Conservation (phyloP, 2,329 filamentous ascomycete species). For the Hypoxylon sp. region DNA sequence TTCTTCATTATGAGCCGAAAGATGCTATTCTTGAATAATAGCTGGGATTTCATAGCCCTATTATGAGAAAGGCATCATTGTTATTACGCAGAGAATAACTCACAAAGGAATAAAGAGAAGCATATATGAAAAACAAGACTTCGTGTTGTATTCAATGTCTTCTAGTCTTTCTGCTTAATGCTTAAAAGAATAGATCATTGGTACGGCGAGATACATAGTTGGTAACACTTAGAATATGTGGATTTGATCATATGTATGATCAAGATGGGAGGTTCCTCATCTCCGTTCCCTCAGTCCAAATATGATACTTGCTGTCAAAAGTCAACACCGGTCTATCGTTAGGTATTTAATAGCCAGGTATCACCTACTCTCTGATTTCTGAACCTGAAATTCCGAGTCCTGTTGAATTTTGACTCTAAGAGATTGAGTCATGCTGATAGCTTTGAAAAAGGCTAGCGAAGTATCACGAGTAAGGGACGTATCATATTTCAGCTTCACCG, state of each 20-base stretch:
- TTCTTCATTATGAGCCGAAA: neutral
- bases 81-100: too few relatives aligned
- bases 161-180: too few relatives aligned
- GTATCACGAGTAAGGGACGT: conserved; percentile 11
- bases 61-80: too few relatives aligned
- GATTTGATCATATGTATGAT: neutral
- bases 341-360: neutral
- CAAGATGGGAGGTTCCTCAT: neutral
- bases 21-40: too few relatives aligned
- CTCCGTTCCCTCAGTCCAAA: neutral
- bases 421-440: conserved; percentile 15
- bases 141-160: too few relatives aligned
- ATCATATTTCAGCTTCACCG: neutral
- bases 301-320: neutral
- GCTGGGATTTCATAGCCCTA: too few relatives aligned
- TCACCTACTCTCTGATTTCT: neutral
- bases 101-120: too few relatives aligned
- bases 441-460: conserved; percentile 1
- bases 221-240: too few relatives aligned
- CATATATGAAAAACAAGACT: too few relatives aligned
- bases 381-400: neutral
- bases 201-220: too few relatives aligned
- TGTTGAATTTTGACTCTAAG: neutral
- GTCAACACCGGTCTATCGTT: neutral
- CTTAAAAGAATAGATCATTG: too few relatives aligned